phyloP scores from a whole-genome alignment of 2,329 filamentous ascomycete genomes.

The Fusarium bulbicola region DNA sequence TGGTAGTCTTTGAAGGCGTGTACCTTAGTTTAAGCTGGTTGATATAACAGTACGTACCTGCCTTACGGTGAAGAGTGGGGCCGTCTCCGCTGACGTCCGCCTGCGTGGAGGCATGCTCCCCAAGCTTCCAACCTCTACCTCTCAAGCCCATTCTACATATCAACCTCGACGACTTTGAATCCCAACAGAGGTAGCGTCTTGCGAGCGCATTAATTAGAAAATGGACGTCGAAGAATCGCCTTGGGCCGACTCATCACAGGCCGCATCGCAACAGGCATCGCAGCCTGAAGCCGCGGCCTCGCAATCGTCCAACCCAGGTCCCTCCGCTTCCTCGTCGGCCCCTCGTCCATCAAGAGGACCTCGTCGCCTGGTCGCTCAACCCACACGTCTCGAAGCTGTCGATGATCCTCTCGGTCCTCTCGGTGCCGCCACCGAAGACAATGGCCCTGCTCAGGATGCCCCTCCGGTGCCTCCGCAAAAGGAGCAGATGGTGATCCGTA shows the following conservation, averaged over 20 bases:
- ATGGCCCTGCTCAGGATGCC: slow-evolving; percentile 53
- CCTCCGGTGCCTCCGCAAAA: slow-evolving; percentile 77
- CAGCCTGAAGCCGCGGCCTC: slow-evolving; percentile 43
- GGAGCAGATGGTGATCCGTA: slow-evolving; percentile 70
- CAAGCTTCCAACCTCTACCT: slow-evolving; percentile 39
- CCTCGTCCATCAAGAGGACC: slow-evolving; percentile 59
- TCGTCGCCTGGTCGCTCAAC: slow-evolving; percentile 75
- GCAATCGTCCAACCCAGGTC: slow-evolving; percentile 42
- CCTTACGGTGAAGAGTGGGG: slow-evolving; percentile 31
- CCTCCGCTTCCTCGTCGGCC: slow-evolving; percentile 45
- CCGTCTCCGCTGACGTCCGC: slow-evolving; percentile 38
- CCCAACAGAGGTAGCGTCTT: slow-evolving; percentile 7
- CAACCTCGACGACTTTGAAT: slow-evolving; percentile 10
- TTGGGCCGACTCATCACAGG: slow-evolving; percentile 59
- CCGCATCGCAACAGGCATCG: slow-evolving; percentile 46
- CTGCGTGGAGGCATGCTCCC: slow-evolving; percentile 21
- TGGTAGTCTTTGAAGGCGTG: not conserved
- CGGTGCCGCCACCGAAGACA: slow-evolving; percentile 68
- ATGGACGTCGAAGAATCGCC: slow-evolving; percentile 65
- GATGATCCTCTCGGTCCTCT: slow-evolving; percentile 81
- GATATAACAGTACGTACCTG: slow-evolving; percentile 24
- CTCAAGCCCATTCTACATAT: slow-evolving; percentile 6
- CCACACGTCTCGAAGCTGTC: slow-evolving; percentile 80
- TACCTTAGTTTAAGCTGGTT: not conserved
- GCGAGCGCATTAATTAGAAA: slow-evolving; percentile 25